Percentiles rank a stretch among this genome's conserved stretches.
These are phyloP conservation scores for Pichia cephalocereana DNA, from an alignment of 805 yeast genomes.

Conservation along the genomic window DNA sequence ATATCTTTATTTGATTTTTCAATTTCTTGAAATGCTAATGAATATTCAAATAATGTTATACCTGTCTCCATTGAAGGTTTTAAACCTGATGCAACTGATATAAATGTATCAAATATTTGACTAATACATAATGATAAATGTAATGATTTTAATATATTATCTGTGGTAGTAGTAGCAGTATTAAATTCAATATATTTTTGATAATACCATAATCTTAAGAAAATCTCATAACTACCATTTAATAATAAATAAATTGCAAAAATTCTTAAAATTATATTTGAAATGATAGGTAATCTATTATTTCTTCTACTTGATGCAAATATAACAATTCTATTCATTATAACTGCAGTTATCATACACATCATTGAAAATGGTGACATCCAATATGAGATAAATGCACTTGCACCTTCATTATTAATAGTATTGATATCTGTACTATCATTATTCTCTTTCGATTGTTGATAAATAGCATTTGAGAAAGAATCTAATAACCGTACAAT, in stretches of 20 bases:
- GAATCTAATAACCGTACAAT: conserved; percentile 19
- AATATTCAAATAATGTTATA: conserved; percentile 64
- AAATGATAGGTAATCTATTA: conserved; percentile 24
- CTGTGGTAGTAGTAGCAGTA: conserved; percentile 1
- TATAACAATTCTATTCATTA: conserved; percentile 47
- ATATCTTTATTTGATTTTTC: conserved; percentile 33
- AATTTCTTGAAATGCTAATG: conserved; percentile 67
- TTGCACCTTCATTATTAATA: background rate
- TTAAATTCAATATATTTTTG: background rate
- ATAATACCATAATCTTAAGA: conserved; percentile 15
- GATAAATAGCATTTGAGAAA: conserved; percentile 26
- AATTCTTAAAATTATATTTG: conserved; percentile 28
- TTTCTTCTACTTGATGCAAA: conserved; percentile 46
- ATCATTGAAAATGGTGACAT: conserved; percentile 40
- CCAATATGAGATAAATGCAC: conserved; percentile 39
- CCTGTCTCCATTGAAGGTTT: conserved; percentile 57
- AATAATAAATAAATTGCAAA: conserved; percentile 28
- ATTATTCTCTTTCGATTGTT: conserved; percentile 22
- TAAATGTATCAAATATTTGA: conserved; percentile 58
- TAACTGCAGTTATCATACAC: conserved; percentile 49
- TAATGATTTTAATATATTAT: conserved; percentile 30
- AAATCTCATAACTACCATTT: conserved; percentile 29
- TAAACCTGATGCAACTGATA: conserved; percentile 46
- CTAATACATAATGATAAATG: conserved; percentile 51
- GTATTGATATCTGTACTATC: background rate